Base-by-base conservation (phyloP, 2,329 filamentous ascomycete species). In the Fusarium sublunatum region DNA sequence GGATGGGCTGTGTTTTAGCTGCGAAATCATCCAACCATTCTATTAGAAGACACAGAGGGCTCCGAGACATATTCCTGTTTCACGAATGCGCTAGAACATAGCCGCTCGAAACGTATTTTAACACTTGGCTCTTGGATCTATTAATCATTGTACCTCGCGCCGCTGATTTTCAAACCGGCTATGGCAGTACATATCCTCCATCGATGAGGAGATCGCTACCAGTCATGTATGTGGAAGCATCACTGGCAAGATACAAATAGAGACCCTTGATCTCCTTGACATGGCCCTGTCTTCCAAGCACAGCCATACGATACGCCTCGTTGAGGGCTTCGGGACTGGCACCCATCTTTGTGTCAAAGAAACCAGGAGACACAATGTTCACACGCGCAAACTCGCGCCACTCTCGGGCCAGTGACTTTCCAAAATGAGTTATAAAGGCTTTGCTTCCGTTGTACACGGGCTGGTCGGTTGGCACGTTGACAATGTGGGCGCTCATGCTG, bases 251-350 rank as follows among this genome's bases (percentile, higher is more conserved):
- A 68, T 84, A 84, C 34, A 85, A 72, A 63, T 84, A 85, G 12
- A 82, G 73, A 6, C 85, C 86, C 80, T 88, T 89, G 63, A 89
- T 77, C 77, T 89, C 87, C 78, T 86, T 87, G 4, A 86, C 85
- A 68, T 89, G 82, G 25, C 84, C 86, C 61, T 88, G 82, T 58
- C 86, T 81, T 34, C 85, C 82, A 13, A 84, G 65, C 2, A 77
- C 76, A 0, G 82, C 76, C 82, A 86, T 84, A 1, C 80, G 69
- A 40, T 79, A 76, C 1, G 77, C 79, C 68, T 85, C 82, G 15
- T 83, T 79, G 7, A 80, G 60, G 3, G 76, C 76, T 3, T 53
- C 39, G 0, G 77, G 76, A 13, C 77, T 73, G 1, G 82, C 82
- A 0, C 82, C 81, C 77, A 86, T 83, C 64, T 49, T 65, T 1